These are phyloP conservation scores for Zygosaccharomyces kombuchaensis DNA, from an alignment of 805 yeast genomes.

Conservation along the genomic window DNA sequence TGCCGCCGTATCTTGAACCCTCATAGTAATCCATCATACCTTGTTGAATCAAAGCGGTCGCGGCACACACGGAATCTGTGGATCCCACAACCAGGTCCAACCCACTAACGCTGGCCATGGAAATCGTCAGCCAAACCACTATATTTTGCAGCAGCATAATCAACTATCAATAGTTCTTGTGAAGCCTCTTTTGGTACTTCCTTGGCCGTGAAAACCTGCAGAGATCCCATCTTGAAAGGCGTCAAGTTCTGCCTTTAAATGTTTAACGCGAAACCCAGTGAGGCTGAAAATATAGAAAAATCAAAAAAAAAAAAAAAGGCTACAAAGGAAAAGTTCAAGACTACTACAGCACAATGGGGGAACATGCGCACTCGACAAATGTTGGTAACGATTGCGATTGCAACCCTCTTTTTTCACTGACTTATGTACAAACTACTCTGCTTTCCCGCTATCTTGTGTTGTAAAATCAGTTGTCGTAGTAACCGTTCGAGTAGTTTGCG, in stretches of 20 bases:
- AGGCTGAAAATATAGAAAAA: slow-evolving; percentile 2
- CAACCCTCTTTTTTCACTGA: not conserved
- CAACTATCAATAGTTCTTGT: not conserved
- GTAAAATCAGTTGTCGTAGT: slow-evolving; percentile 26
- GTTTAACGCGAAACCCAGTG: slow-evolving; percentile 6
- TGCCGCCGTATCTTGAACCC: slow-evolving; percentile 57
- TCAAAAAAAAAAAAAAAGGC: not conserved
- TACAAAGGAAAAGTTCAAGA: not conserved
- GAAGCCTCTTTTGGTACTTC: not conserved
- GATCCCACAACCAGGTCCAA: slow-evolving; percentile 40
- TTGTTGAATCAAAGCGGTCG: slow-evolving; percentile 50
- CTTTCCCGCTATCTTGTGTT: not conserved
- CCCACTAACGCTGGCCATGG: slow-evolving; percentile 18
- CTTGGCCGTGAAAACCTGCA: not conserved
- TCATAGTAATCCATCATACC: slow-evolving; percentile 68
- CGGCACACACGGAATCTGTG: slow-evolving; percentile 48
- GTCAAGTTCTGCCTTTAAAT: not conserved
- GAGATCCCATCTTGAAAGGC: not conserved
- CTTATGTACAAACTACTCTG: slow-evolving; percentile 1
- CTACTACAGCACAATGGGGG: not conserved
- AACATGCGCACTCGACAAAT: not conserved
- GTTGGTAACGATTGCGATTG: not conserved
- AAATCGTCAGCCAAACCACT: not conserved
- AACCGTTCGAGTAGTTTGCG: slow-evolving; percentile 25
- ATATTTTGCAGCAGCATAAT: slow-evolving; percentile 2